Percentiles rank a stretch among this genome's conserved stretches.
Evolutionary conservation across 495 filamentous ascomycete species (phyloP).

Genomic region (Hyaloscypha variabilis): DNA sequence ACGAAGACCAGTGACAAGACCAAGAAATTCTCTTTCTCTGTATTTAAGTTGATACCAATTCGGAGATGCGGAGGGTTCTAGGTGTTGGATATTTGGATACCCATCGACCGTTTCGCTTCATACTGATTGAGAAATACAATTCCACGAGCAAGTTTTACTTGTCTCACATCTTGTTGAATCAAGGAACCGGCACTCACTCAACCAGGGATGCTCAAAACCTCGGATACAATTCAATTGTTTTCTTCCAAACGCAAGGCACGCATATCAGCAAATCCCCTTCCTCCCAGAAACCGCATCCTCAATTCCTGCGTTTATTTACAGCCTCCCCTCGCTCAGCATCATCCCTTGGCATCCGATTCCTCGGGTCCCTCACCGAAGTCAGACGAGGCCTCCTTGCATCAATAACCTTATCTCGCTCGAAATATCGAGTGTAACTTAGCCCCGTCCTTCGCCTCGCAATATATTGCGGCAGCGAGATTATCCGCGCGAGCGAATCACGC

Average conservation of each 20-base stretch:
- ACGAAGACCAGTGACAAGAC: conserved; percentile 50
- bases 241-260: no score
- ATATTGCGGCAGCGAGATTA: no score
- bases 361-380: neutral
- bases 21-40: neutral
- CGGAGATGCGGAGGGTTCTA: neutral
- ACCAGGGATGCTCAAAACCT: neutral
- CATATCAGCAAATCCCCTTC: no score
- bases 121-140: neutral
- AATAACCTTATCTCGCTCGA: neutral
- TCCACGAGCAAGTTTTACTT: neutral
- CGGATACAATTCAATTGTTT: no score
- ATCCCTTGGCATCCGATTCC: neutral
- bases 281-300: neutral
- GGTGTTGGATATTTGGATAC: neutral
- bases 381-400: neutral
- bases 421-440: neutral
- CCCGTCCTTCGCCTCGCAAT: no score
- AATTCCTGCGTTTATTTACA: neutral
- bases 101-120: neutral
- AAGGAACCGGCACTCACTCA: neutral
- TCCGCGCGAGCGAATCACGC: neutral
- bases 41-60: neutral
- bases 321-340: no score
- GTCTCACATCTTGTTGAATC: neutral